Percentiles rank a stretch among this genome's conserved stretches.
These are phyloP conservation scores for Rhododendron molle DNA, from an alignment of 148 eudicot genomes.

Conservation along the genomic window DNA sequence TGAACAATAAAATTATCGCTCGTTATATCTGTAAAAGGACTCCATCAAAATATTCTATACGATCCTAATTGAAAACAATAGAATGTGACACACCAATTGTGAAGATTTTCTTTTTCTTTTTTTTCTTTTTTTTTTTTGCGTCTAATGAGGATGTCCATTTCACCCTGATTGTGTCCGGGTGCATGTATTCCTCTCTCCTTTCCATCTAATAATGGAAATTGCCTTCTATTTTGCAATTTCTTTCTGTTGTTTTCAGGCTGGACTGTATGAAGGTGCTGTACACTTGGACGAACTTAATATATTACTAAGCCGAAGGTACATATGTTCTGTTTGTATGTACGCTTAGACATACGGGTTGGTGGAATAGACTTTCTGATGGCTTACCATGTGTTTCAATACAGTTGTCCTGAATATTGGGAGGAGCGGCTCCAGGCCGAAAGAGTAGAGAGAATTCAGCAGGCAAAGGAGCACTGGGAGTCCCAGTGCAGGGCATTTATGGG, in stretches of 20 bases:
- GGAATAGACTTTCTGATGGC: not conserved
- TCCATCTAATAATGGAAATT: not conserved
- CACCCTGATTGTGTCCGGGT: not conserved
- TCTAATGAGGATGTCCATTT: not conserved
- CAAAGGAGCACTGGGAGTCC: constrained; percentile 85
- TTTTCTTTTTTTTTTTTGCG: not conserved
- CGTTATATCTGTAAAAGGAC: not conserved
- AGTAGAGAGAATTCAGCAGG: constrained; percentile 61
- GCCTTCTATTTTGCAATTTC: not conserved
- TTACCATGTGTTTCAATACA: constrained; percentile 14
- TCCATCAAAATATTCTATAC: not conserved
- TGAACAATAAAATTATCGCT: not conserved
- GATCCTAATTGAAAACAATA: not conserved
- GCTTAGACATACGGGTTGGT: not conserved
- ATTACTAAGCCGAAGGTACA: constrained; percentile 56
- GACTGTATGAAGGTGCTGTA: constrained; percentile 27
- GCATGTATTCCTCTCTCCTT: not conserved
- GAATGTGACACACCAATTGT: not conserved
- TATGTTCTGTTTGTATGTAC: constrained; percentile 1
- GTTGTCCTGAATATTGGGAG: constrained; percentile 91
- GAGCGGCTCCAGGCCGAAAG: constrained; percentile 73
- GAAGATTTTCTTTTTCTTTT: not conserved
- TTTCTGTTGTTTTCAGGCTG: not conserved
- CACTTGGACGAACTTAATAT: constrained; percentile 81
- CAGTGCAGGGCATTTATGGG: constrained; percentile 71